Percentiles rank a stretch among this genome's conserved stretches.
Evolutionary conservation across 306 rosid species (phyloP).

Genomic region (Adenanthera pavonina): DNA sequence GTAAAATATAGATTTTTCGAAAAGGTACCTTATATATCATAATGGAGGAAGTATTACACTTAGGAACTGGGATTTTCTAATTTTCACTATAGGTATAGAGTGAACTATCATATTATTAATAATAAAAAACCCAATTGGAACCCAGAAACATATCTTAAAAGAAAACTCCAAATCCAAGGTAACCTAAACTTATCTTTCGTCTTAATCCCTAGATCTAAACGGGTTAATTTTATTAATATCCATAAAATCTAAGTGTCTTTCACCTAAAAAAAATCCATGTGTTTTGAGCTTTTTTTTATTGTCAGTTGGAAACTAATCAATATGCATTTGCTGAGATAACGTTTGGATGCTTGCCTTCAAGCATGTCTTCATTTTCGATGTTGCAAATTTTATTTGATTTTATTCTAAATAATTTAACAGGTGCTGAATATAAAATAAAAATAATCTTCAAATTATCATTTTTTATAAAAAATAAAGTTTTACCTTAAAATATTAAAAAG

Average conservation of each 20-base stretch:
- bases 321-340: not conserved
- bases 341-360: not conserved
- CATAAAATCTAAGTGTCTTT: not conserved
- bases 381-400: too few relatives aligned
- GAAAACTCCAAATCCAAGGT: not conserved
- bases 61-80: not conserved
- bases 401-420: too few relatives aligned
- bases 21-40: too few relatives aligned
- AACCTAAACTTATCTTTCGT: not conserved
- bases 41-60: too few relatives aligned
- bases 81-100: not conserved
- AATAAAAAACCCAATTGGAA: not conserved
- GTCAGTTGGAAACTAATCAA: not conserved
- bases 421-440: too few relatives aligned
- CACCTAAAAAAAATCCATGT: not conserved
- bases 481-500: too few relatives aligned
- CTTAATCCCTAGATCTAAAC: not conserved
- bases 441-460: too few relatives aligned
- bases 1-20: too few relatives aligned
- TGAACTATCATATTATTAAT: not conserved
- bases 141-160: not conserved
- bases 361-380: not conserved
- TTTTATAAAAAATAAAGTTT: too few relatives aligned
- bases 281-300: not conserved
- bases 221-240: not conserved